Conservation (phyloP, 2,329 filamentous ascomycete species). For the Pestalotiopsis sp. region DNA sequence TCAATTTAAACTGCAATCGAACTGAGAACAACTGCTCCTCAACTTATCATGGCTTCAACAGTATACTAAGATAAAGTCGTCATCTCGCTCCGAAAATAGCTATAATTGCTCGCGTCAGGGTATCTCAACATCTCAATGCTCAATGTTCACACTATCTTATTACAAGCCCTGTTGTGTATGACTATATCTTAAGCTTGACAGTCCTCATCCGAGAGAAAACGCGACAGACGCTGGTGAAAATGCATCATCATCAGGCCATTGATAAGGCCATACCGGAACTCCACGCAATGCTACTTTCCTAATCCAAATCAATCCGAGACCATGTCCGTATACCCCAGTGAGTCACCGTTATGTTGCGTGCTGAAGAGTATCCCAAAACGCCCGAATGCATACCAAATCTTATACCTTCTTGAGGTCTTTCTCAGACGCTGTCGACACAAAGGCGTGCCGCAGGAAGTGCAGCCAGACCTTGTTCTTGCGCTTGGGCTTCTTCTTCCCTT, state of each 20-base stretch:
- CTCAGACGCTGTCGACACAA: conserved; percentile 70
- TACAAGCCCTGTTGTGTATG: background rate
- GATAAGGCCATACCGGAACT: background rate
- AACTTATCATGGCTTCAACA: too few species aligned
- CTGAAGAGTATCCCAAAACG: background rate
- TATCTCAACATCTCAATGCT: background rate
- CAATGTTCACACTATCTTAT: background rate
- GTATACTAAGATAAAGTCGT: background rate
- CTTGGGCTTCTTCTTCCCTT: conserved; percentile 45
- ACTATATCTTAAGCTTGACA: background rate
- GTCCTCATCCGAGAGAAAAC: background rate
- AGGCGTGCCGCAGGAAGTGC: conserved; percentile 75
- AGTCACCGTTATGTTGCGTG: background rate
- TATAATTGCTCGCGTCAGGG: background rate
- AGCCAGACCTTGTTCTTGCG: conserved; percentile 72
- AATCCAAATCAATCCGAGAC: background rate
- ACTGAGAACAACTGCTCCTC: too few species aligned
- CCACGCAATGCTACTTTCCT: background rate
- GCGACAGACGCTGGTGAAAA: background rate
- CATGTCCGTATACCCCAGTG: background rate
- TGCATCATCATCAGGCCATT: background rate
- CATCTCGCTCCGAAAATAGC: background rate
- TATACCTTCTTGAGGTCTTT: conserved; percentile 59
- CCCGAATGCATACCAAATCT: background rate
- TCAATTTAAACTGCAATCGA: too few species aligned